These are phyloP conservation scores for Alternaria rosae DNA, from an alignment of 2,329 filamentous ascomycete species.

Conservation along the genomic window DNA sequence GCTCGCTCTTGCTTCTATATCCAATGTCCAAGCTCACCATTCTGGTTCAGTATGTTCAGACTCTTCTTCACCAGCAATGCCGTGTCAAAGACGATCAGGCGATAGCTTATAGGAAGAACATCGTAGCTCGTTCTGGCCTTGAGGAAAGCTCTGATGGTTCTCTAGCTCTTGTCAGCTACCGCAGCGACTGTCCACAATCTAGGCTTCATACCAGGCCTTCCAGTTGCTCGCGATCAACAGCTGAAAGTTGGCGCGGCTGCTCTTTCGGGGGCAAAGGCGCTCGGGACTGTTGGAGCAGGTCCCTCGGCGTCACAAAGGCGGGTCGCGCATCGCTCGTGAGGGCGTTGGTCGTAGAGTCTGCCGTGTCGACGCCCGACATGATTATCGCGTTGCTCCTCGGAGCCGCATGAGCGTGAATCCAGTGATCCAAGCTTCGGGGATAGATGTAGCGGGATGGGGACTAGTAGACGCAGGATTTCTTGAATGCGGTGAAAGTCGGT, in stretches of 20 bases:
- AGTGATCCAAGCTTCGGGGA: slow-evolving; percentile 10
- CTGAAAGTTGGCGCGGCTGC: slow-evolving; percentile 56
- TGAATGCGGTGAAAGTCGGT: slow-evolving; percentile 12
- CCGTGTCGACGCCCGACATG: slow-evolving; percentile 50
- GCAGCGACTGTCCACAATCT: neutral
- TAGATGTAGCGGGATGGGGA: slow-evolving; percentile 13
- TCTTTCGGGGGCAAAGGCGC: slow-evolving; percentile 38
- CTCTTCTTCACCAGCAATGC: slow-evolving; percentile 96
- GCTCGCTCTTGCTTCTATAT: slow-evolving; percentile 13
- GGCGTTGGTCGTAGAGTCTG: slow-evolving; percentile 34
- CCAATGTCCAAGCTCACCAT: slow-evolving; percentile 66
- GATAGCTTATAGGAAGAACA: slow-evolving; percentile 93
- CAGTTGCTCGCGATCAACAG: slow-evolving; percentile 77
- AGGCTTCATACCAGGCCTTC: slow-evolving; percentile 72
- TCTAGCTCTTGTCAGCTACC: slow-evolving; percentile 53
- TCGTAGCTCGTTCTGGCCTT: slow-evolving; percentile 97
- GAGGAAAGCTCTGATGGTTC: slow-evolving; percentile 92
- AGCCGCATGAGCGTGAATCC: slow-evolving; percentile 43
- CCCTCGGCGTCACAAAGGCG: slow-evolving; percentile 35
- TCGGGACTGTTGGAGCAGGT: slow-evolving; percentile 22
- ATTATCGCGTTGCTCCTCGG: slow-evolving; percentile 44
- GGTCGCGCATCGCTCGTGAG: slow-evolving; percentile 21
- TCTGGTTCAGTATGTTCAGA: slow-evolving; percentile 92
- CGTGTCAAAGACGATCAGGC: slow-evolving; percentile 94
- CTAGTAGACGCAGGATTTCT: slow-evolving; percentile 16